Evolutionary conservation across 2,329 filamentous ascomycete genomes (phyloP), one percentile per base, ranked within the genome.

Genomic region (Didymella sp.): DNA sequence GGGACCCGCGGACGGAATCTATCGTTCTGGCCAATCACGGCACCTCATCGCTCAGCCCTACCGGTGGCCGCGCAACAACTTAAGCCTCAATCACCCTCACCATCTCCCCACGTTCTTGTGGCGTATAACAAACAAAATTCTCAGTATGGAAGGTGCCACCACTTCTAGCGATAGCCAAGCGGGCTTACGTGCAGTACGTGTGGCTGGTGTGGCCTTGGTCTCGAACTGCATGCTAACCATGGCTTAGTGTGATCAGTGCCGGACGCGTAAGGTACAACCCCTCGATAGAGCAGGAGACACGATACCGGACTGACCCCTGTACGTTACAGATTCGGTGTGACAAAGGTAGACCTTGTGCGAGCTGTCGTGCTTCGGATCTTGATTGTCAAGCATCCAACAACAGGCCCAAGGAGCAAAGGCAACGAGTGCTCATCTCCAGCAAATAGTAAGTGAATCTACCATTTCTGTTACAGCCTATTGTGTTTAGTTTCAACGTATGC

Each of bases 391-490:
- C 45, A 73, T 73, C 24, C 30, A 62, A 1, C 56, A 76, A 15
- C 55, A 69, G 4, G 56, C 71, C 3, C 69, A 63, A 30, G 41
- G 63, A 33, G 49, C 55, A 47, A 17, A 65, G 17, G 31, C 70
- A 0, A 73, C 71, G 53, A 33, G 69, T 77, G 2, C 52, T 76
- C 35, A 72, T 78, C 24, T 77, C 76, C 4, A 63, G 73, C 35
- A 59, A 77, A 61, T 78, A 78, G 76, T 78, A 27, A 62, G 56
- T 58, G 12, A 6, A 17, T 5, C 2, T n/a, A n/a, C 17, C 22
- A 4, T 24, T 2, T 6, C 22, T 4, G 6, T 25, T 5, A 41
- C 15, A 2, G 6, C n/a, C 22, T 24, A 6, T 6, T 6, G 21
- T 5, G 12, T 8, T 17, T 25, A n/a, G 3, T 4, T 8, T 7